These are phyloP conservation scores for Acacia concinna DNA, from an alignment of 331 rosid species.

Conservation along the genomic window DNA sequence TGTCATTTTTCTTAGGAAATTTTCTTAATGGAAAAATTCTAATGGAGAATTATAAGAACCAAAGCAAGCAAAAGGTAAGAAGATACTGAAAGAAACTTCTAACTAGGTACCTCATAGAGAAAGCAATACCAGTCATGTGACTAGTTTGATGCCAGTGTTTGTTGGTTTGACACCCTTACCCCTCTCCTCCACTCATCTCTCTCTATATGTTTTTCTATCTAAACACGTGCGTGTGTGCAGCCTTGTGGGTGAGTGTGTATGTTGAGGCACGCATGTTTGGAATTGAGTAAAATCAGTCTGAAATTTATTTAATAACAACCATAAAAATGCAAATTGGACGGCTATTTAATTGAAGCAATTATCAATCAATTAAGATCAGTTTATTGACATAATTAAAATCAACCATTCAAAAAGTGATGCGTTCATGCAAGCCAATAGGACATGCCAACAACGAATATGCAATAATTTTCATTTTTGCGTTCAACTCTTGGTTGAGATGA, in stretches of 20 bases:
- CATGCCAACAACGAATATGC: neutral
- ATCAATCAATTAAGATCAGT: neutral
- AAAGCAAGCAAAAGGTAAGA: slow-evolving; percentile 10
- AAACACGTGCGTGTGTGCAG: neutral
- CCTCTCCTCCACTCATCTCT: neutral
- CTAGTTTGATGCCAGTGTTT: neutral
- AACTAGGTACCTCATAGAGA: neutral
- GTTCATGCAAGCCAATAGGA: neutral
- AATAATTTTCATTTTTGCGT: neutral
- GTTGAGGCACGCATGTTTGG: neutral
- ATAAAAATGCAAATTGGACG: neutral
- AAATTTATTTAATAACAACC: neutral
- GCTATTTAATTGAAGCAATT: neutral
- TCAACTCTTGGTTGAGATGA: neutral
- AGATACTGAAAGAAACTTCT: neutral
- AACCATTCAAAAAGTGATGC: neutral
- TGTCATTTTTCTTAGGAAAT: neutral
- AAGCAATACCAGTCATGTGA: neutral
- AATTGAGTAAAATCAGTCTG: neutral
- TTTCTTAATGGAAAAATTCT: neutral
- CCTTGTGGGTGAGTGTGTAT: neutral
- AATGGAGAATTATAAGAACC: neutral
- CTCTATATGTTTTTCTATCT: neutral
- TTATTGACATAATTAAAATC: neutral
- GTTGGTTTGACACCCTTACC: neutral